Conservation (phyloP, 495 filamentous ascomycete genomes). For the Penicillium atrosanguineum region DNA sequence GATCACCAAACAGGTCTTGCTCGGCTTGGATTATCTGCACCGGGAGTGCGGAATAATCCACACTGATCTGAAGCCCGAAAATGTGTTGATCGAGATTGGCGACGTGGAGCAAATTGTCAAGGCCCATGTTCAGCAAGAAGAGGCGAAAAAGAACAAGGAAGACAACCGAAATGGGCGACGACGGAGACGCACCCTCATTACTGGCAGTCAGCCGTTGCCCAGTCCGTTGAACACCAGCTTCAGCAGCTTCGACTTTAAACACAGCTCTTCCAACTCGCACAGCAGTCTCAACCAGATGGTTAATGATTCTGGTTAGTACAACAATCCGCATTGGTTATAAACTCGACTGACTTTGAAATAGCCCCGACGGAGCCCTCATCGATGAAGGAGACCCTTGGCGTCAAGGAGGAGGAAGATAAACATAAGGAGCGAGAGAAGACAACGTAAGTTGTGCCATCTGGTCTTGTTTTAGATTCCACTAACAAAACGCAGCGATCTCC, state of each 20-base stretch:
- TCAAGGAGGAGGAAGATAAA: constrained; percentile 64
- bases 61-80: constrained; percentile 96
- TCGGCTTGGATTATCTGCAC: constrained; percentile 94
- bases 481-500: constrained; percentile 62
- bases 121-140: constrained; percentile 80
- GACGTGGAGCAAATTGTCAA: constrained; percentile 97
- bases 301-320: constrained; percentile 63
- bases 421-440: constrained; percentile 92
- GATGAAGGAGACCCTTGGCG: constrained; percentile 59
- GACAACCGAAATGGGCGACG: constrained; percentile 92
- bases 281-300: constrained; percentile 82
- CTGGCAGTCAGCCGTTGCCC: constrained; percentile 92
- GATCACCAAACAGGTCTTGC: constrained; percentile 95
- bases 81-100: constrained; percentile 97
- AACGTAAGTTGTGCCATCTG: constrained; percentile 61
- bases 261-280: constrained; percentile 70
- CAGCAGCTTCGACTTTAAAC: constrained; percentile 67
- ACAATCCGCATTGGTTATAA: neutral
- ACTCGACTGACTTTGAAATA: neutral
- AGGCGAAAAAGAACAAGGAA: constrained; percentile 71
- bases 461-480: neutral
- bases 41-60: constrained; percentile 99
- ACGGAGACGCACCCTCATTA: constrained; percentile 89
- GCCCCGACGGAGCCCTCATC: constrained; percentile 39
- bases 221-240: constrained; percentile 94